These are phyloP conservation scores for Cucurbita ficifolia DNA, from an alignment of 306 rosid species.

Conservation along the genomic window DNA sequence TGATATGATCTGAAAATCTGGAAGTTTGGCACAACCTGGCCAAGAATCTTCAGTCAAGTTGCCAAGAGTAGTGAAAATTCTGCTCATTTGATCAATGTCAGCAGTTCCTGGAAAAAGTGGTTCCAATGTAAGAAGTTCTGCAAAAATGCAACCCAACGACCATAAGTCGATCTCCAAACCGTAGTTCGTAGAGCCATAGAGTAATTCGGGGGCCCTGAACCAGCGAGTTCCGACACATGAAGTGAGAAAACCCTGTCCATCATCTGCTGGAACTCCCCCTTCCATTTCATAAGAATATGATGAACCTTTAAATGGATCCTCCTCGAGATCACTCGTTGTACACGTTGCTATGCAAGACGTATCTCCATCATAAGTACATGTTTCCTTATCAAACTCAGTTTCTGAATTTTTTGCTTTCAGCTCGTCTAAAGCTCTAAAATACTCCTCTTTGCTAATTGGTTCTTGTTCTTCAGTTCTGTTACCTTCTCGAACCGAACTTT, in stretches of 20 bases:
- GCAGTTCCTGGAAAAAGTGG: constrained; percentile 74
- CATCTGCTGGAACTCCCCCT: constrained; percentile 26
- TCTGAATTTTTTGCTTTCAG: constrained; percentile 33
- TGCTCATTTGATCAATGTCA: constrained; percentile 77
- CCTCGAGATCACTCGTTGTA: constrained; percentile 57
- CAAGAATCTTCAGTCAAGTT: constrained; percentile 57
- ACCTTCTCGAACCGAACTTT: constrained; percentile 15
- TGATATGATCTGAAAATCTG: constrained; percentile 49
- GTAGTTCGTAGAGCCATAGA: constrained; percentile 57
- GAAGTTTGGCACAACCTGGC: constrained; percentile 56
- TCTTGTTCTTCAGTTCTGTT: constrained; percentile 24
- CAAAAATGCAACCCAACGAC: constrained; percentile 83
- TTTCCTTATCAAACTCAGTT: constrained; percentile 46
- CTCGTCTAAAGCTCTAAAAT: constrained; percentile 56
- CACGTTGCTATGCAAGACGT: constrained; percentile 83
- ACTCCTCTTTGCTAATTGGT: constrained; percentile 46
- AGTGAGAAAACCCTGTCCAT: constrained; percentile 43
- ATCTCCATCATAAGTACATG: constrained; percentile 40
- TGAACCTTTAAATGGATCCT: constrained; percentile 46
- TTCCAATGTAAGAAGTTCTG: constrained; percentile 44
- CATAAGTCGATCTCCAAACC: constrained; percentile 79
- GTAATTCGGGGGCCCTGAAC: constrained; percentile 80
- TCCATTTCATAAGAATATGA: constrained; percentile 50
- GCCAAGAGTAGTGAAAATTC: constrained; percentile 55
- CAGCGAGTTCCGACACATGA: constrained; percentile 83